Percentiles rank a stretch among this genome's conserved stretches.
phyloP scores from a whole-genome alignment of 441 rosid species.

The Corymbia citriodora region DNA sequence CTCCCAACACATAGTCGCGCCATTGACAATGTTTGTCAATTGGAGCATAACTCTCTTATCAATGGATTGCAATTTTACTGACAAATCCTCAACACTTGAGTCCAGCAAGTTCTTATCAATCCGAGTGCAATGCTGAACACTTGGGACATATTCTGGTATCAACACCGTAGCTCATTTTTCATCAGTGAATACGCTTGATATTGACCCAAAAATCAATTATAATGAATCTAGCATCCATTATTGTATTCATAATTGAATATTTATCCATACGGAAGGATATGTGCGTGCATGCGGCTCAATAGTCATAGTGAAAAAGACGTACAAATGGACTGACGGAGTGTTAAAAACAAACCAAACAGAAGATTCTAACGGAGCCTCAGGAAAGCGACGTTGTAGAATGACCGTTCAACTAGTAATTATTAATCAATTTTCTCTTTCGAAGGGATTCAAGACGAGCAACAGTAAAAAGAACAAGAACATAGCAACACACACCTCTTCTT shows the following conservation, averaged over 20 bases:
- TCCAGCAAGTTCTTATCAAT: too few relatives aligned
- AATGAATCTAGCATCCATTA: not conserved
- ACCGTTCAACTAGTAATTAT: not conserved
- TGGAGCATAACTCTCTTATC: too few relatives aligned
- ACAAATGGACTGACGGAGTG: not conserved
- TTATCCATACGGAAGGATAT: not conserved
- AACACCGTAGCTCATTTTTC: not conserved
- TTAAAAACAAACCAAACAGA: not conserved
- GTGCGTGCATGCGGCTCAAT: accelerated
- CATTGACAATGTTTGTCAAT: too few relatives aligned
- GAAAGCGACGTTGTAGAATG: not conserved
- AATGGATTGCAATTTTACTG: too few relatives aligned
- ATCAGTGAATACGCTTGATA: not conserved
- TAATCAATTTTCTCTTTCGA: not conserved
- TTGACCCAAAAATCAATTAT: not conserved
- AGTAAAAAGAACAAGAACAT: too few relatives aligned
- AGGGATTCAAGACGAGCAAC: not conserved
- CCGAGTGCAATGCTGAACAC: too few relatives aligned
- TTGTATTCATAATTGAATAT: not conserved
- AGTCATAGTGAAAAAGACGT: not conserved
- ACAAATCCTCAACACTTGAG: too few relatives aligned
- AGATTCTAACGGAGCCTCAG: not conserved
- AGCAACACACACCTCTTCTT: too few relatives aligned
- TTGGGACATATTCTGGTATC: not conserved
- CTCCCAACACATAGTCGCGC: too few relatives aligned